Evolutionary conservation across 2,329 filamentous ascomycete species (phyloP), one percentile per base, ranked within the genome.

Genomic region (Chrysoporthe austroafricana): DNA sequence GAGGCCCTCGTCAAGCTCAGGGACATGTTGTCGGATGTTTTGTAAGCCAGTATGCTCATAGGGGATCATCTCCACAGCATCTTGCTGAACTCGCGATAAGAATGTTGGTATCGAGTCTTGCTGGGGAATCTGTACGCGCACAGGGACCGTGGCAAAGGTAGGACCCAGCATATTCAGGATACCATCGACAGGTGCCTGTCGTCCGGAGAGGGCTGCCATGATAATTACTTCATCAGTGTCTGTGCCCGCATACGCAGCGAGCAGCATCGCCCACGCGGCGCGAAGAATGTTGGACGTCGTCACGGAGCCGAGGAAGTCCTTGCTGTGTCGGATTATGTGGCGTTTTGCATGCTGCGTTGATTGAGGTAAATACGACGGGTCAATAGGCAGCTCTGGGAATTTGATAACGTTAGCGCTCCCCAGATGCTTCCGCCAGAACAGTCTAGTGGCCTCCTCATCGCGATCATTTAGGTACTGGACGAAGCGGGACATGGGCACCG

Each of bases 31-130:
- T 11, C 87, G 85, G 68, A 90, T 89, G 70, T 88, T 79, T 72
- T 89, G 86, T 57, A 89, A 77, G 26, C 87, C 87, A 62, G 85
- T 81, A 74, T 92, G 88, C 74, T 92, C 87, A 73, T 90, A 85
- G 0, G 88, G 85, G 6, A 91, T 89, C 71, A 87, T 84, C 3
- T 82, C 77, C 0, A 87, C 80, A 0, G 84, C 44, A 18, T 85
- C 81, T 42, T 85, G 79, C 48, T 91, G 88, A 2, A 91, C 81
- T 2, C 79, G 76, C 54, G 85, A 79, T 3, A 91, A 77, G 34
- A 56, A 36, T 26, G 43, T 57, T 32, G 75, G 73, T 1, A 88
- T 79, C 0, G 79, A 79, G 0, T 75, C 73, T 4, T 81, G 77
- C 3, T 77, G 73, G 62, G 82, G 77, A 2, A 87, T 74, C 0